Conservation (phyloP, 73 alveolate genomes). For the Paraurostyla sp. region DNA sequence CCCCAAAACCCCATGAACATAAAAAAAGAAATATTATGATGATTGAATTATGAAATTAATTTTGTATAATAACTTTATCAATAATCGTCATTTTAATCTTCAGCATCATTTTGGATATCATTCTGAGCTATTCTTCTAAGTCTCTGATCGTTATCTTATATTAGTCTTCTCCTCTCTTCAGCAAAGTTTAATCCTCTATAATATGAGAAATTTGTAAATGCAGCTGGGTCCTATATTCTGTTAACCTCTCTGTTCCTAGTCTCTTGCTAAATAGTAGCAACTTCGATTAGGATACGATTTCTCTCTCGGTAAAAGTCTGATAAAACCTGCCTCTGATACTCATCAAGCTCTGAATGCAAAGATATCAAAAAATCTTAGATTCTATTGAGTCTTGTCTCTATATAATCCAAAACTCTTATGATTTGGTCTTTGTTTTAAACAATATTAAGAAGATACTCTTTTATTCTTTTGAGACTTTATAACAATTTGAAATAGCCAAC, state of each 20-base stretch:
- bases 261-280: not conserved
- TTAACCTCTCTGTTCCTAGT: conserved; percentile 17
- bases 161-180: conserved; percentile 18
- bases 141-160: not conserved
- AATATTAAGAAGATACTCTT: not conserved
- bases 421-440: not conserved
- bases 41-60: no score
- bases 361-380: not conserved
- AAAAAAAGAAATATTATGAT: no score
- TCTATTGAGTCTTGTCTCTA: not conserved
- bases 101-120: not conserved
- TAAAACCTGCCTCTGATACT: not conserved
- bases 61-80: no score
- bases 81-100: conserved; percentile 21
- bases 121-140: not conserved
- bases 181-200: conserved; percentile 3
- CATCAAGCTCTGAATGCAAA: not conserved
- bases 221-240: conserved; percentile 36
- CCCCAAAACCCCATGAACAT: no score
- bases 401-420: not conserved
- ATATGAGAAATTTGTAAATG: conserved; percentile 23
- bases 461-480: not conserved
- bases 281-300: conserved; percentile 20
- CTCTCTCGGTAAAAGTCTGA: conserved; percentile 15
- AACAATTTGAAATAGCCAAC: not conserved